Evolutionary conservation across 495 filamentous ascomycete genomes (phyloP), one percentile per base, ranked within the genome.

Genomic region (Aspergillus cavernicola): DNA sequence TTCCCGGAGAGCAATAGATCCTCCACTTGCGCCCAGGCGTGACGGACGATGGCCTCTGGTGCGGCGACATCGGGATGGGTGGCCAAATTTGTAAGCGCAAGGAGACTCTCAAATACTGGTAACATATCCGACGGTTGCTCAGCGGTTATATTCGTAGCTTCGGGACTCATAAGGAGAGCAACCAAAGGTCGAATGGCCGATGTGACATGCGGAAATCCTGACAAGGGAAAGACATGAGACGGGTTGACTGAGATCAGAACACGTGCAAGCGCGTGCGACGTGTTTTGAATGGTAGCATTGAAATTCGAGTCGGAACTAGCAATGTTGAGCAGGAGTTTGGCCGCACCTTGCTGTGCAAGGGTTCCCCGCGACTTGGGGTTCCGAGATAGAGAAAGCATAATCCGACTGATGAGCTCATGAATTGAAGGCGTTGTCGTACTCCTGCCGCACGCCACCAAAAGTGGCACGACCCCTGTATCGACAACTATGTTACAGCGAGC

Each of bases 21-120:
- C 63, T 97, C 93, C 44, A 95, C 78, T 28, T 76, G 80, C 7
- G 84, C 53, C 80, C 87, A 91, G 10, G 83, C 82, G 32, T 78
- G 72, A 24, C 87, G 84, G 26, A 92, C 84, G 47, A 92, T 95
- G 11, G 77, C 68, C 41, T 81, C 78, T 5, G 88, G 77, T 1
- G 87, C 84, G 10, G 85, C 75, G 29, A 80, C 77, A 62, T 89
- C 80, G 23, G 86, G 80, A 13, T 84, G 83, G 0, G 90, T 92
- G 1, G 92, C 93, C 7, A 97, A 79, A 60, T 98, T 98, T 1
- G 93, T 96, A 24, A 98, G 80, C 2, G 93, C 95, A 50, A 97
- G 82, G 12, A 97, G 78, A 2, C 87, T 80, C 64, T 98, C 93
- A 62, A 97, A 98, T 3, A 86, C 81, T 0, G 92, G 89, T 6